Evolutionary conservation across 768 basidiomycete genomes (phyloP).

Genomic region (Suillus clintonianus): DNA sequence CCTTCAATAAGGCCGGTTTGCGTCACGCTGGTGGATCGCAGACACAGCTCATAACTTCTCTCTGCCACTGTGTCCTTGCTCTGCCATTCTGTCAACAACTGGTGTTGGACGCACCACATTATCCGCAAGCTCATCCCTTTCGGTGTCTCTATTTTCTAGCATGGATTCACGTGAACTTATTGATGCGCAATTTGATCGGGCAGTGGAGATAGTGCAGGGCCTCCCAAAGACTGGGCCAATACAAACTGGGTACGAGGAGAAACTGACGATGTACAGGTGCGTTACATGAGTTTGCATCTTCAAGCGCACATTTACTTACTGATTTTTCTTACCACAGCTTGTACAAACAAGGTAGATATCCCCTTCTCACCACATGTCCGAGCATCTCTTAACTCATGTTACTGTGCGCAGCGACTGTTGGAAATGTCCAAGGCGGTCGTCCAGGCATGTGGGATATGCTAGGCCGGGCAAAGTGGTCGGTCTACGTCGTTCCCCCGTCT

Average conservation of each 20-base stretch:
- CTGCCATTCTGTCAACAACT: not conserved
- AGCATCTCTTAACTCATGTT: not conserved
- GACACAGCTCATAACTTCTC: not conserved
- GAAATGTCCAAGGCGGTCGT: constrained; percentile 77
- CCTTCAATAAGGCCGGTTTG: not conserved
- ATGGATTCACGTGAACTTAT: constrained; percentile 72
- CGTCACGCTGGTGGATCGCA: not conserved
- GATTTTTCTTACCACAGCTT: constrained; percentile 47
- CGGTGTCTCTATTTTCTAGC: not conserved
- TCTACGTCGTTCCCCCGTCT: constrained; percentile 3
- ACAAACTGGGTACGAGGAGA: constrained; percentile 95
- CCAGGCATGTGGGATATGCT: constrained; percentile 92
- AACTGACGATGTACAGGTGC: constrained; percentile 89
- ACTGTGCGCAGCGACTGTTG: constrained; percentile 70
- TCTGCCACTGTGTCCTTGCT: not conserved
- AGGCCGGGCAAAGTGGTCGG: constrained; percentile 90
- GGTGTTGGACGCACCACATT: not conserved
- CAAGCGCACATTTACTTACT: constrained; percentile 4
- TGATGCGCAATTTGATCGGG: constrained; percentile 87
- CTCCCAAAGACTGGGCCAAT: constrained; percentile 94
- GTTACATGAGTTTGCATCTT: constrained; percentile 15
- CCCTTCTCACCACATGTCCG: constrained; percentile 5
- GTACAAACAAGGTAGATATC: constrained; percentile 82
- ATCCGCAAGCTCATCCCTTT: not conserved
- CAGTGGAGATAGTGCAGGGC: constrained; percentile 91